Percentiles rank a stretch among this genome's conserved stretches.
These are phyloP conservation scores for Elaeagnus macrophylla DNA, from an alignment of 306 rosid species.

Conservation along the genomic window DNA sequence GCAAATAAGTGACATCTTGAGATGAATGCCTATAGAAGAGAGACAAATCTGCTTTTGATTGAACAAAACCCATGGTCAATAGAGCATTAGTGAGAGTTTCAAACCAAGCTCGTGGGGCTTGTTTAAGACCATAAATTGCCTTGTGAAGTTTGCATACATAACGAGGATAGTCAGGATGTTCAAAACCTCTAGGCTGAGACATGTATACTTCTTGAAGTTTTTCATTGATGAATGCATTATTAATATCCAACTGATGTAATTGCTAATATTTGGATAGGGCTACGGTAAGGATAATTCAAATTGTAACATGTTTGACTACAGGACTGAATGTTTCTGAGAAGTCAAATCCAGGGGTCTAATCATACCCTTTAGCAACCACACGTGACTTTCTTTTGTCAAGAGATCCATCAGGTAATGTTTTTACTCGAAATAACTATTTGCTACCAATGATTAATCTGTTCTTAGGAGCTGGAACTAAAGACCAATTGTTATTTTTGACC, in stretches of 20 bases:
- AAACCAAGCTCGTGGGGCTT: not conserved
- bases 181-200: not conserved
- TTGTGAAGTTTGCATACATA: not conserved
- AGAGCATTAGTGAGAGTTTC: too few species aligned
- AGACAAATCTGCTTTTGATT: not conserved
- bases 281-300: not conserved
- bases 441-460: too few species aligned
- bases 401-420: not conserved
- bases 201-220: not conserved
- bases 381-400: too few species aligned
- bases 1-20: not conserved
- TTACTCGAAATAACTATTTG: not conserved
- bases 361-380: not conserved
- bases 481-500: too few species aligned
- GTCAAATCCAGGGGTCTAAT: not conserved
- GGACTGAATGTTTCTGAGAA: not conserved
- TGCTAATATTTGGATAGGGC: not conserved
- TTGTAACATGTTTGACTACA: not conserved
- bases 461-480: too few species aligned
- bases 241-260: not conserved
- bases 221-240: not conserved
- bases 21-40: not conserved
- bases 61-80: not conserved
- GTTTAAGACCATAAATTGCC: not conserved
- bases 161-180: not conserved